Base-by-base conservation (phyloP, 2,329 filamentous ascomycete species). In the Paecilomyces fulvus region DNA sequence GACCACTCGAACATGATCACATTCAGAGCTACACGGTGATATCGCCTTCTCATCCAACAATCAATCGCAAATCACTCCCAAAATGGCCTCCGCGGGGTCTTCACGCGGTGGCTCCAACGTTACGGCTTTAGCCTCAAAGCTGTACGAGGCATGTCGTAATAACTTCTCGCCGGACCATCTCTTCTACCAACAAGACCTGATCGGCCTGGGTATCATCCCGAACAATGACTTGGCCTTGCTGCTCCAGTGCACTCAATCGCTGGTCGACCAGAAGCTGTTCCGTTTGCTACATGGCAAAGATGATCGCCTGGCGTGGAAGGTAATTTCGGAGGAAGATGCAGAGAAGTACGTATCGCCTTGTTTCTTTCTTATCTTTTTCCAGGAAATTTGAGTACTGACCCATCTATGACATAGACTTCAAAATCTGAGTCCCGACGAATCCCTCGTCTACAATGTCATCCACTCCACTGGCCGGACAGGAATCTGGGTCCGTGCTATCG, bases 401-500 rank as follows among this genome's bases (percentile, higher is more conserved):
- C n/a, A 9, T 43, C 37, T 17, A 43, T 43, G 6, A n/a, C n/a
- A 43, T 43, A 75, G 73, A 65, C 67, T 75, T 30, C 68, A 73
- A 56, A 74, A 73, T 55, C 74, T 85, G 56, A 79, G 71, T 58
- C 71, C 83, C 58, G 84, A 92, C 66, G 92, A 97, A 73, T 83
- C 85, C 67, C 81, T 96, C 68, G 88, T 97, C 25, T 97, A 95
- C 80, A 84, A 86, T 62, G 83, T 90, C 64, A 92, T 99, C 68
- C 92, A 97, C 74, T 87, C 89, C 64, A 86, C 89, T 30, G 89
- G 88, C 61, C 83, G 84, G 61, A 88, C 90, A 65, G 94, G 92
- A 59, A 90, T 96, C 67, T 99, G 94, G 94, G 87, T 88, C 59
- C 90, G 90, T 70, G 88, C 85, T 12, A 86, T 99, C 64, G 89